Percentiles rank a stretch among this genome's conserved stretches.
Conservation (phyloP, 345 rosid genomes). For the Syzygium grande region DNA sequence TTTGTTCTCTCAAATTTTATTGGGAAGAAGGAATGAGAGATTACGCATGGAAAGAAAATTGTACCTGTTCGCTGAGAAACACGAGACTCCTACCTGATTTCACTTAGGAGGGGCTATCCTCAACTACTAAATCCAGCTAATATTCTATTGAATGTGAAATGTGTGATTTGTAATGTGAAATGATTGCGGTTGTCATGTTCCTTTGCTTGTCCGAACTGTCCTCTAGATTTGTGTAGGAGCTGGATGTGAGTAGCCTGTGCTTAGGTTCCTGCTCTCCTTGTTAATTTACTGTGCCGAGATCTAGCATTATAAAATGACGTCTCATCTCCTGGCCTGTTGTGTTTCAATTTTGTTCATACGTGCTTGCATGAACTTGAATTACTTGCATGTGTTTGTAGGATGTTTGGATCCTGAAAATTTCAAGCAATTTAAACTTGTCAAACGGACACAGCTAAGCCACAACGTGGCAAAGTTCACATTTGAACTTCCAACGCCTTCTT, state of each 20-base stretch:
- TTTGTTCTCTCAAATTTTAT: not conserved
- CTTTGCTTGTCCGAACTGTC: not conserved
- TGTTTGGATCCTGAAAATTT: conserved; percentile 84
- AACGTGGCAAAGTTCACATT: conserved; percentile 91
- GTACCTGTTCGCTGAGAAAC: not conserved
- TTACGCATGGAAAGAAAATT: not conserved
- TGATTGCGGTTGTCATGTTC: not conserved
- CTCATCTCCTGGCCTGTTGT: not conserved
- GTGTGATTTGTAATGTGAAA: not conserved
- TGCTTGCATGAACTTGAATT: not conserved
- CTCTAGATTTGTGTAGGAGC: not conserved
- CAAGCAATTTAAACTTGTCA: conserved; percentile 87
- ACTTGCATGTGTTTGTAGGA: conserved; percentile 22
- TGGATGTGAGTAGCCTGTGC: not conserved
- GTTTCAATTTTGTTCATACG: not conserved
- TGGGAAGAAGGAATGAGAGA: not conserved
- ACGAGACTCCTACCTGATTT: not conserved
- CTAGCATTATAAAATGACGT: not conserved
- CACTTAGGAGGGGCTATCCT: not conserved
- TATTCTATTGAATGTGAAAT: not conserved
- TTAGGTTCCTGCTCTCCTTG: not conserved
- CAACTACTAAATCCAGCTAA: not conserved
- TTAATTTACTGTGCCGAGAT: not conserved
- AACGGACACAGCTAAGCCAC: conserved; percentile 75
- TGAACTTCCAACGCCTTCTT: conserved; percentile 66